Base-by-base conservation (phyloP, 73 alveolate genomes). In the Paramecium bursaria region DNA sequence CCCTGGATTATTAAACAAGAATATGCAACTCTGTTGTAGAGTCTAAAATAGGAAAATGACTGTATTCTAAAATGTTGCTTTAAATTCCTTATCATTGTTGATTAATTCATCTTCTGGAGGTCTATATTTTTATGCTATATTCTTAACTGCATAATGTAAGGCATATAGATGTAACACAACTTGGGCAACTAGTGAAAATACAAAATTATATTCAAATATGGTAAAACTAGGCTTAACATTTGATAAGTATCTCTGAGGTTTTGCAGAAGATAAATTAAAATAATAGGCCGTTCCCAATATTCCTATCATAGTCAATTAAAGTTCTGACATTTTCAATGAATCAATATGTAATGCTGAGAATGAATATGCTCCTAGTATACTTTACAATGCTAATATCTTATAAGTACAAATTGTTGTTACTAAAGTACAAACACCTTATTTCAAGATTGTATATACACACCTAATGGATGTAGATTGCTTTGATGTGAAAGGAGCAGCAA, bases 401-500 rank as follows among this genome's bases (percentile, higher is more conserved):
- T 79, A 79, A 11, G 89, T 79, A 23, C 54, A 54, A 9, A 79
- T 79, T 15, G 89, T 79, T 29, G 89, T 79, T 10, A 79, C 88
- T 19, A 79, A 73, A 11, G 88, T 54, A 33, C 55, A 79, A 23
- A 79, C 48, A 75, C 99, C 94, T 61, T 98, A 97, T 87, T 94
- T 96, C 27, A 90, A 51, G 46, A 96, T 87, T 29, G 96, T 87
- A 75, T 93, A 88, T 61, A 93, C 94, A 25, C 94, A 95, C 54
- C 98, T 86, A 55, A 86, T 92, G 39, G 95, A 86, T 4, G 97
- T 88, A 5, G 98, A 91, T 87, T 90, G 90, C 74, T 96, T 96
- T 44, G 91, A 91, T n/a, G 99, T 95, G 75, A 96, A 96, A 15
- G 98, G 99, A 10, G 99, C 99, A 21, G 99, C 99, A 33, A 96